Evolutionary conservation across 441 rosid genomes (phyloP), one percentile per base, ranked within the genome.

Genomic region (Euphorbia celastroides): DNA sequence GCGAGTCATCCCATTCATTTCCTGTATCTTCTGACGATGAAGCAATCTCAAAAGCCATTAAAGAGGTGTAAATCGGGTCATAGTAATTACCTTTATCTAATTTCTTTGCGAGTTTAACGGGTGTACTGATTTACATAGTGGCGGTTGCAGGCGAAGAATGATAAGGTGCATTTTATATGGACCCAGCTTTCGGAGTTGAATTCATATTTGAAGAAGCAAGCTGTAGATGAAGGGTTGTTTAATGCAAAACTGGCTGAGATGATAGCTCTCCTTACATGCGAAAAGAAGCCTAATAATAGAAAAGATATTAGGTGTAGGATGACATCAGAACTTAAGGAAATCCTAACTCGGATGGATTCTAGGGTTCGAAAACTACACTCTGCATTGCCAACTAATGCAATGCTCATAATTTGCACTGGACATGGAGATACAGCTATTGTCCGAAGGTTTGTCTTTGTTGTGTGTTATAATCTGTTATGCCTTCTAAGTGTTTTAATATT

Each of bases 351-450:
- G 60, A 74, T 88, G 69, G 77, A 95, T 51, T 70, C 79, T 17
- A 84, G 88, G 75, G 77, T 92, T 62, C 72, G 75, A 19, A 71
- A 79, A 63, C 79, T 88, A 32, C 77, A 84, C 70, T 68, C 77
- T 10, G 75, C 90, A 41, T 80, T 95, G 73, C 97, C 99, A 2
- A 74, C 84, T 5, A 95, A 92, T 72, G 60, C 95, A 65, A 83
- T 92, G 98, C 78, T 95, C 60, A 85, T 90, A 77, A 76, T 95
- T 72, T 95, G 96, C 85, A 88, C 98, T 0, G 98, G 97, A 60
- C 99, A 92, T 72, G 99, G 99, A 73, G 94, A 95, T 83, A 92
- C 81, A 11, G 89, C 95, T 51, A 75, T 80, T 60, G 95, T 92
- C 63, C 83, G 84, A 71, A 87, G 96, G 99, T 95, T 66, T 32